Percentiles rank a stretch among this genome's conserved stretches.
phyloP scores from a whole-genome alignment of 257 asterid genomes.

The Nemophila menziesii region DNA sequence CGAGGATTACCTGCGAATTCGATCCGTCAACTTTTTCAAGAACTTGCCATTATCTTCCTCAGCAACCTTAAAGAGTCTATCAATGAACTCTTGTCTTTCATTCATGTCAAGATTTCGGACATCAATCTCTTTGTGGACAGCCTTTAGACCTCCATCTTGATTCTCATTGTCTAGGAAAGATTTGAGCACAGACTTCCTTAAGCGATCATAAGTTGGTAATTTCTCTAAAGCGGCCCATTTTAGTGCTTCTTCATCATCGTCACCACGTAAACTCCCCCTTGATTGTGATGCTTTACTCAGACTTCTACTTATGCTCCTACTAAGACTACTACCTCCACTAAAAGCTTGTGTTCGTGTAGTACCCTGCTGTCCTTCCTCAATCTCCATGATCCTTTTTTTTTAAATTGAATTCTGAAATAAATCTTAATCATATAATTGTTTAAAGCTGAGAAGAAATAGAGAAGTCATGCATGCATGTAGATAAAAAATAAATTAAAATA shows the following conservation, averaged over 20 bases:
- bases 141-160: conserved; percentile 8
- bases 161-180: conserved; percentile 14
- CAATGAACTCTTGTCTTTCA: conserved; percentile 37
- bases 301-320: conserved; percentile 20
- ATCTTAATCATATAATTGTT: too few relatives aligned
- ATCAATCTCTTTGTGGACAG: conserved; percentile 29
- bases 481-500: too few relatives aligned
- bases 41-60: conserved; percentile 47
- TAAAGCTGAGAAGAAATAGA: too few relatives aligned
- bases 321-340: conserved; percentile 8
- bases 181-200: conserved; percentile 51
- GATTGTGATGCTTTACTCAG: conserved; percentile 19
- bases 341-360: conserved; percentile 29
- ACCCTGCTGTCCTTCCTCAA: conserved; percentile 8
- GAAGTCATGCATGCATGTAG: too few relatives aligned
- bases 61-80: conserved; percentile 35
- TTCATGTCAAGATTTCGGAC: conserved; percentile 30
- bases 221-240: conserved; percentile 87
- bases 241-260: conserved; percentile 78
- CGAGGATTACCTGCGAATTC: conserved; percentile 35
- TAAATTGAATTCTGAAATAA: too few relatives aligned
- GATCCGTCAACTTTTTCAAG: conserved; percentile 31
- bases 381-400: too few relatives aligned
- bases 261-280: conserved; percentile 36
- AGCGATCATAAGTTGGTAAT: conserved; percentile 68